Conservation (phyloP, 495 filamentous ascomycete species). For the Aspergillus bertholletiae region DNA sequence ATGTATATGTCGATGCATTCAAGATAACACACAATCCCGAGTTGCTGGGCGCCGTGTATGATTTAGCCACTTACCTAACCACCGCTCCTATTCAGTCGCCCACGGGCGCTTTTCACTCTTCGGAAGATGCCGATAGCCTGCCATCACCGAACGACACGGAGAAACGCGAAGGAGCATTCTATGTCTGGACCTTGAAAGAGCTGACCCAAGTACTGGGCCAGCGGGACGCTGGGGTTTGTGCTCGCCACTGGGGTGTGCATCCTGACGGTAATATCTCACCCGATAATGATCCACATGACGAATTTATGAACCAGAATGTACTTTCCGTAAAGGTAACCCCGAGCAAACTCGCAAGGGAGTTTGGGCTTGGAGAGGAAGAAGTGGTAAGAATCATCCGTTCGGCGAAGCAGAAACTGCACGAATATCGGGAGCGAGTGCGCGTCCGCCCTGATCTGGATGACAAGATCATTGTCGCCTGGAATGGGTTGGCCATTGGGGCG, state of each 20-base stretch:
- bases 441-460: constrained; percentile 82
- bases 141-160: constrained; percentile 71
- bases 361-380: constrained; percentile 71
- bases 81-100: constrained; percentile 57
- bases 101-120: constrained; percentile 78
- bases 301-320: constrained; percentile 78
- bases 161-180: constrained; percentile 91
- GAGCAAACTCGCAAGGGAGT: constrained; percentile 68
- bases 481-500: constrained; percentile 84
- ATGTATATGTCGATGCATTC: constrained; percentile 87
- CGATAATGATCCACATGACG: constrained; percentile 83
- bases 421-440: constrained; percentile 70
- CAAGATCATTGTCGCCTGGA: constrained; percentile 85
- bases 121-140: constrained; percentile 90
- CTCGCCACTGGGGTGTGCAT: constrained; percentile 82
- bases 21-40: constrained; percentile 65
- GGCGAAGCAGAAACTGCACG: constrained; percentile 66
- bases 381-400: constrained; percentile 65
- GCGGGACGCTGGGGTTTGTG: constrained; percentile 69
- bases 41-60: constrained; percentile 75
- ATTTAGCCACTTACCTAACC: constrained; percentile 79
- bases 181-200: constrained; percentile 90
- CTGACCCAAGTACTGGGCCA: constrained; percentile 73
- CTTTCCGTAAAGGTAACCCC: constrained; percentile 58
- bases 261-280: constrained; percentile 85